phyloP scores from a whole-genome alignment of 495 filamentous ascomycete species.

The Penicillium ucsense region DNA sequence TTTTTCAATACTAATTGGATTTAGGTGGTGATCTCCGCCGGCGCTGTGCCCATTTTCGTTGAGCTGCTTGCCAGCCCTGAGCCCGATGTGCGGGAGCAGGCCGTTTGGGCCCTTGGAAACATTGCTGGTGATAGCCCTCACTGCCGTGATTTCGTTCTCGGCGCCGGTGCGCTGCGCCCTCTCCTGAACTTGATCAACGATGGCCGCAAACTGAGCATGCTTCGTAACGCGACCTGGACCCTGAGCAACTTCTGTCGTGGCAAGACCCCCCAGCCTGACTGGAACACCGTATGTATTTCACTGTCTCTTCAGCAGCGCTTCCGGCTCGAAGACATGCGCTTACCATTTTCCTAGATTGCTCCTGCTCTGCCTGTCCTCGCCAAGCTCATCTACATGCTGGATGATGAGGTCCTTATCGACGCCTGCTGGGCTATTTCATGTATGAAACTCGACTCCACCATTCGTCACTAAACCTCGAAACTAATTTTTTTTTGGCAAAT shows the following conservation, averaged over 20 bases:
- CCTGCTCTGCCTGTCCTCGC: slow-evolving; percentile 94
- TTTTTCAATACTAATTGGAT: not conserved
- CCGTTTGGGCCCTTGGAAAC: slow-evolving; percentile 97
- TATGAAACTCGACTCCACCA: not conserved
- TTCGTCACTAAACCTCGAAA: not conserved
- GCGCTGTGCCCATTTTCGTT: slow-evolving; percentile 97
- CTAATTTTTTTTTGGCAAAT: no score
- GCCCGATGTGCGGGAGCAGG: slow-evolving; percentile 96
- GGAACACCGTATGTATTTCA: slow-evolving; percentile 62
- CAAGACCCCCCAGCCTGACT: slow-evolving; percentile 98
- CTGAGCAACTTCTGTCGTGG: slow-evolving; percentile 99
- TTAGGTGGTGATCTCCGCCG: slow-evolving; percentile 90
- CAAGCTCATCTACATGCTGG: slow-evolving; percentile 95
- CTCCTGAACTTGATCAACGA: slow-evolving; percentile 84
- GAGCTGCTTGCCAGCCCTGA: slow-evolving; percentile 92
- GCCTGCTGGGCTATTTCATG: slow-evolving; percentile 99
- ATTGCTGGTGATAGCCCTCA: slow-evolving; percentile 97
- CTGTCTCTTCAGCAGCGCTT: not conserved
- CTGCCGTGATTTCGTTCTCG: slow-evolving; percentile 92
- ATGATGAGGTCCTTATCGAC: slow-evolving; percentile 98
- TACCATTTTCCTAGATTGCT: slow-evolving; percentile 54
- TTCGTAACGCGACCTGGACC: slow-evolving; percentile 98
- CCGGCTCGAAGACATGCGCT: not conserved
- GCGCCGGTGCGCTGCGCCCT: slow-evolving; percentile 80
- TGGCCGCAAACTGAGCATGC: slow-evolving; percentile 98